phyloP scores from a whole-genome alignment of 106 monocot genomes.

The Allium fistulosum region DNA sequence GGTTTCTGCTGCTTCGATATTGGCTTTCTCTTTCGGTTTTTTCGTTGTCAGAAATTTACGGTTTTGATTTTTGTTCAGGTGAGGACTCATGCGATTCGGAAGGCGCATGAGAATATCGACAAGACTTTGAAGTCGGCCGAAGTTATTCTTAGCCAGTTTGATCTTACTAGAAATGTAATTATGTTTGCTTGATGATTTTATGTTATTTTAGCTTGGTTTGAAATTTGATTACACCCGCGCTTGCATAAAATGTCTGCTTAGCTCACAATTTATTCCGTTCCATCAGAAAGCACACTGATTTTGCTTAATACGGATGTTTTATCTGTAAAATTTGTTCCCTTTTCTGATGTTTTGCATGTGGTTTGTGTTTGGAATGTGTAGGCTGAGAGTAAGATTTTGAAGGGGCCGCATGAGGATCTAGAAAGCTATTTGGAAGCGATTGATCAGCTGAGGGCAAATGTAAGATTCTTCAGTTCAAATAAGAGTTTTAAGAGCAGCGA shows the following conservation, averaged over 20 bases:
- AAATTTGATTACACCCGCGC: not conserved
- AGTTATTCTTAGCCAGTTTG: conserved; percentile 48
- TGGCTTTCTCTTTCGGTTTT: not conserved
- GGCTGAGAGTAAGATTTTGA: conserved; percentile 71
- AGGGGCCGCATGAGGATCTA: conserved; percentile 71
- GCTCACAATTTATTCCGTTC: not conserved
- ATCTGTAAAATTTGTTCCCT: not conserved
- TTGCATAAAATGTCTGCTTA: not conserved
- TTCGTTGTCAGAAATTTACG: not conserved
- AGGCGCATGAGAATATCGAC: conserved; percentile 67
- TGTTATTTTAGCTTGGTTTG: not conserved
- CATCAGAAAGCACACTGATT: not conserved
- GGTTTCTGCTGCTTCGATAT: conserved; percentile 9
- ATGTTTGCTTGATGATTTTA: not conserved
- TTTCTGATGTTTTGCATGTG: not conserved
- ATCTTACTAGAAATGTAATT: conserved; percentile 43
- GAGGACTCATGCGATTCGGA: conserved; percentile 55
- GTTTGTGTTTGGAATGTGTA: conserved; percentile 12
- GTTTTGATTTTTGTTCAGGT: conserved; percentile 24
- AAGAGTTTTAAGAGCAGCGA: conserved; percentile 53
- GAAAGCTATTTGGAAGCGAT: conserved; percentile 71
- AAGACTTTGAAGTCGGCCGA: conserved; percentile 48
- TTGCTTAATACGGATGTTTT: not conserved
- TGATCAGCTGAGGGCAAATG: conserved; percentile 42
- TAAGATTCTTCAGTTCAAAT: conserved; percentile 41